Percentiles rank a stretch among this genome's conserved stretches.
Conservation (phyloP, 164 flowering plant species). For the Chimonanthus salicifolius region DNA sequence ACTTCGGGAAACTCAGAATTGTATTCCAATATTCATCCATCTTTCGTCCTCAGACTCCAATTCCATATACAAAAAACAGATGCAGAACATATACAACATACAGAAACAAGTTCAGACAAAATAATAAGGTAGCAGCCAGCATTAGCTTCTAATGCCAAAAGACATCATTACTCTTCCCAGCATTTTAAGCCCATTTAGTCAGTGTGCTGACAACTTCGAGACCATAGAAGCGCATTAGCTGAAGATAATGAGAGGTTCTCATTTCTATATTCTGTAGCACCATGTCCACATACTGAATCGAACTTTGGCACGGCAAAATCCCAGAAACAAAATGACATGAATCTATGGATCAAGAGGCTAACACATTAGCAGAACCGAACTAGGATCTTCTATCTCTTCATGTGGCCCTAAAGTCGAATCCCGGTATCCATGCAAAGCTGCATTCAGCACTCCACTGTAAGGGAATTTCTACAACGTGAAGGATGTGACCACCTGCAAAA, state of each 20-base stretch:
- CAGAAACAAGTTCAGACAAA: neutral
- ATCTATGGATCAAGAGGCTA: neutral
- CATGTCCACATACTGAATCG: neutral
- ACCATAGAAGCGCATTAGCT: neutral
- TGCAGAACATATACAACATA: neutral
- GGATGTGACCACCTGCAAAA: neutral
- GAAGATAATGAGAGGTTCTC: neutral
- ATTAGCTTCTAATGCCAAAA: slow-evolving; percentile 6
- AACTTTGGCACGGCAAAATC: neutral
- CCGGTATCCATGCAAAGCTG: neutral
- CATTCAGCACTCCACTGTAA: neutral
- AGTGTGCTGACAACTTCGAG: neutral
- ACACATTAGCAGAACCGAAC: neutral
- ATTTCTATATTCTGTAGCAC: neutral
- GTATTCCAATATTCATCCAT: neutral
- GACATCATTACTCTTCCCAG: neutral
- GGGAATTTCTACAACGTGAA: neutral
- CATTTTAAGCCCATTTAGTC: too few species aligned
- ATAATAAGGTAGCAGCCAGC: neutral
- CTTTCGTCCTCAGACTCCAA: neutral
- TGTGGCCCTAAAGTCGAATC: neutral
- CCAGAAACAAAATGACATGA: neutral
- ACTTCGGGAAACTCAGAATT: neutral
- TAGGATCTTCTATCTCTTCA: neutral
- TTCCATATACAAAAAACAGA: neutral